These are phyloP conservation scores for Gremmenia infestans DNA, from an alignment of 2,329 filamentous ascomycete species.

Conservation along the genomic window DNA sequence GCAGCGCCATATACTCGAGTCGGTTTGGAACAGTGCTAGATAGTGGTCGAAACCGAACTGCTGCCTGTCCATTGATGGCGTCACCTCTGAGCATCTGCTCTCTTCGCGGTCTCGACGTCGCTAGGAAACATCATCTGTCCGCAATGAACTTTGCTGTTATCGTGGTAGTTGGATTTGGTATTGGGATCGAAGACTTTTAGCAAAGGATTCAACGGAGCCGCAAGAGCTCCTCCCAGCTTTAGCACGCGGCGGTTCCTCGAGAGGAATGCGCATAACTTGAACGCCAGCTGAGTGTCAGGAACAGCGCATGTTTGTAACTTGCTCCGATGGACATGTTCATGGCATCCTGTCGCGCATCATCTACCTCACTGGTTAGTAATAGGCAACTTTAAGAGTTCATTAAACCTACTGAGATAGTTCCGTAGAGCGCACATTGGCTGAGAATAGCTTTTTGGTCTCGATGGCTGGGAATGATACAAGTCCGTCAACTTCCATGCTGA, in stretches of 20 bases:
- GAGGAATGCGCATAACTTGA: too few relatives aligned
- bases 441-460: neutral
- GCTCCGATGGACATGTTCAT: too few relatives aligned
- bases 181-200: conserved; percentile 64
- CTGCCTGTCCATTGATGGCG: neutral
- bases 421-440: too few relatives aligned
- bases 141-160: conserved; percentile 59
- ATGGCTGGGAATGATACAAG: too few relatives aligned
- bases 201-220: conserved; percentile 49
- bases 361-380: too few relatives aligned
- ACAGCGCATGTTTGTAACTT: too few relatives aligned
- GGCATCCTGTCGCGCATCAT: too few relatives aligned
- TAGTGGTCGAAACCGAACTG: neutral
- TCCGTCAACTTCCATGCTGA: too few relatives aligned
- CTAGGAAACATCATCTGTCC: conserved; percentile 34
- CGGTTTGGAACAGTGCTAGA: neutral
- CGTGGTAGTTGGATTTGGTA: conserved; percentile 59
- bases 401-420: too few relatives aligned
- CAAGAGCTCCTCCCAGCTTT: conserved; percentile 46
- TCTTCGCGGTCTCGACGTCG: neutral
- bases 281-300: too few relatives aligned
- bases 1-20: too few relatives aligned
- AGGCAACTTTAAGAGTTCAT: too few relatives aligned
- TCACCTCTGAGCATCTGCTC: neutral
- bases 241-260: conserved; percentile 46